phyloP scores from a whole-genome alignment of 164 flowering plant genomes.

The Buxus sempervirens region DNA sequence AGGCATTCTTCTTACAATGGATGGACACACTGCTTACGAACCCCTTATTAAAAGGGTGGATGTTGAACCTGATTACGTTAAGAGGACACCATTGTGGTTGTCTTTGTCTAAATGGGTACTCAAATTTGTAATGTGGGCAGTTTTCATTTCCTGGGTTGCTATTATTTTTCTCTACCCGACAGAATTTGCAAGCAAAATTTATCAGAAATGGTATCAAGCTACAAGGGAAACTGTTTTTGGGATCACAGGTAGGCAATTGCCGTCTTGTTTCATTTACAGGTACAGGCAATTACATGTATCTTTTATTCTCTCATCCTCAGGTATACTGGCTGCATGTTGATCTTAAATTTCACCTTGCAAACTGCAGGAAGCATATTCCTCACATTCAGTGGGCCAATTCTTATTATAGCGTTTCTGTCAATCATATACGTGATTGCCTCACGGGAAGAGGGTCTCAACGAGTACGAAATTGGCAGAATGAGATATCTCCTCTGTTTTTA shows the following conservation, averaged over 20 bases:
- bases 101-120: constrained; percentile 44
- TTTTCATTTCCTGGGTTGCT: constrained; percentile 57
- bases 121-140: constrained; percentile 50
- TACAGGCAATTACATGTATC: not conserved
- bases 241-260: constrained; percentile 41
- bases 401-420: constrained; percentile 56
- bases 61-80: constrained; percentile 9
- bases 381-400: constrained; percentile 62
- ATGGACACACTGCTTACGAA: constrained; percentile 17
- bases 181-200: constrained; percentile 19
- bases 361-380: constrained; percentile 65
- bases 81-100: constrained; percentile 17
- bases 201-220: constrained; percentile 20
- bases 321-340: not conserved
- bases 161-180: constrained; percentile 54
- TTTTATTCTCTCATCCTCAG: not conserved
- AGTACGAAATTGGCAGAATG: constrained; percentile 26
- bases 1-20: constrained; percentile 22
- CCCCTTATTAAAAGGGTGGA: constrained; percentile 37
- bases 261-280: too few relatives aligned
- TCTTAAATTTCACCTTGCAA: not conserved
- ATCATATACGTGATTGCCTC: constrained; percentile 35
- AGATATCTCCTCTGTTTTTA: not conserved
- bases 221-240: constrained; percentile 45
- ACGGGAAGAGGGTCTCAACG: constrained; percentile 38